phyloP scores from a whole-genome alignment of 768 basidiomycete species.

The Rhizopogon vesiculosus region DNA sequence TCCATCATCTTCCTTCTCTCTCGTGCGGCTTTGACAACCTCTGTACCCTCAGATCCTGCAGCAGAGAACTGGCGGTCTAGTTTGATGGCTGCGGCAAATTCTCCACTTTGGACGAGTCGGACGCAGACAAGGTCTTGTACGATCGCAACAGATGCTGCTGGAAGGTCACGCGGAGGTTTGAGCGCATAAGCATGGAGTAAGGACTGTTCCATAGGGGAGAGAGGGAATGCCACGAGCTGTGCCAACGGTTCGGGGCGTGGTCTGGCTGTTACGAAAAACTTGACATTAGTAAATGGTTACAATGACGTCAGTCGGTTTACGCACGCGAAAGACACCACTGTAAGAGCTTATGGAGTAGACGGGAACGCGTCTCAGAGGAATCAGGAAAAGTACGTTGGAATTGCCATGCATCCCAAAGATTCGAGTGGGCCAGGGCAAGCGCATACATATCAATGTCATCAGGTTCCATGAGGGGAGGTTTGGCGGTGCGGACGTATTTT shows the following conservation, averaged over 20 bases:
- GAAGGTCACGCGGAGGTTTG: constrained; percentile 44
- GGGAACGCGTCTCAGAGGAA: constrained; percentile 42
- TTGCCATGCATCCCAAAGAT: constrained; percentile 69
- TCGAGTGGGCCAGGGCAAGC: constrained; percentile 60
- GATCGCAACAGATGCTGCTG: constrained; percentile 45
- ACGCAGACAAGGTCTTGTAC: constrained; percentile 78
- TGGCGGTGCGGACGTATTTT: constrained; percentile 71
- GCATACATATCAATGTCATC: constrained; percentile 69
- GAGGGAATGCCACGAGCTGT: constrained; percentile 60
- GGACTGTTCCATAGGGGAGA: constrained; percentile 60
- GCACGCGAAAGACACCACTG: constrained; percentile 68
- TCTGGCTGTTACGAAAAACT: constrained; percentile 37
- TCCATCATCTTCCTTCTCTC: constrained; percentile 69
- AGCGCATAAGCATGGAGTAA: constrained; percentile 55
- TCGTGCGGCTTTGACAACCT: constrained; percentile 29
- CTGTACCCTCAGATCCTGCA: constrained; percentile 29
- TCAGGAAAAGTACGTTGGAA: constrained; percentile 72
- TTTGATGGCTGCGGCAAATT: constrained; percentile 69
- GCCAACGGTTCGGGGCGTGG: constrained; percentile 55
- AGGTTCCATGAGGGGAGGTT: constrained; percentile 65
- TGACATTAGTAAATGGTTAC: not conserved
- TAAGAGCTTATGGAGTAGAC: constrained; percentile 54
- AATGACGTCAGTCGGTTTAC: constrained; percentile 22
- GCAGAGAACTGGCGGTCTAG: constrained; percentile 61
- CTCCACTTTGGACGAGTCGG: constrained; percentile 69